phyloP scores from a whole-genome alignment of 345 rosid species.

The Rhodomyrtus tomentosa region DNA sequence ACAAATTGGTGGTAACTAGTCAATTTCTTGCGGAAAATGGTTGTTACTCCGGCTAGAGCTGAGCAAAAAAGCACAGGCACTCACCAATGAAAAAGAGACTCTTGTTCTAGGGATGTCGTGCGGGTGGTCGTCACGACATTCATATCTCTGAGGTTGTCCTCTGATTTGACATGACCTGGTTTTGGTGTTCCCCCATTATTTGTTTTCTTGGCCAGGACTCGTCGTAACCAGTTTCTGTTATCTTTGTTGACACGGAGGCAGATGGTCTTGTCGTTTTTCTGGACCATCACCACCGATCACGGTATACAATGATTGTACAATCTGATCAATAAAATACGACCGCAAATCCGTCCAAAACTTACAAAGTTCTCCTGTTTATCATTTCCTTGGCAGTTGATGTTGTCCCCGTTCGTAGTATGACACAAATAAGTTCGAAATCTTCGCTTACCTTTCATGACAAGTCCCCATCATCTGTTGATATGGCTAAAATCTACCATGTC shows the following conservation, averaged over 20 bases:
- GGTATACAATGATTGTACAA: background rate
- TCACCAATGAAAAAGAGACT: background rate
- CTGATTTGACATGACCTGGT: background rate
- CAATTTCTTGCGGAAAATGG: background rate
- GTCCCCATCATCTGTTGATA: too few relatives aligned
- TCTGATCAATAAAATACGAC: background rate
- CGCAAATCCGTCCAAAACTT: background rate
- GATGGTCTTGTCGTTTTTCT: background rate
- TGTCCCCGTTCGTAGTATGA: background rate
- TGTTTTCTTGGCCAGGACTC: background rate
- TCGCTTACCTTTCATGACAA: too few relatives aligned
- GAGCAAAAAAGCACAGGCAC: background rate
- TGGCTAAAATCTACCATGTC: too few relatives aligned
- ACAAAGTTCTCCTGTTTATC: background rate
- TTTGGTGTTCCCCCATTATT: background rate
- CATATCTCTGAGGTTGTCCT: background rate
- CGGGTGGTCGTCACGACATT: background rate
- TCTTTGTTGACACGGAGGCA: background rate
- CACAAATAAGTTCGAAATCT: background rate
- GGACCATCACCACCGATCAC: background rate
- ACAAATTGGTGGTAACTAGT: background rate
- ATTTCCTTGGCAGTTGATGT: background rate
- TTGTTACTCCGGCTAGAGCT: background rate
- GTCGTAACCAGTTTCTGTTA: background rate
- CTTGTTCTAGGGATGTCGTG: background rate